Conservation (phyloP, 2,329 filamentous ascomycete genomes). For the Sporothrix inflata region DNA sequence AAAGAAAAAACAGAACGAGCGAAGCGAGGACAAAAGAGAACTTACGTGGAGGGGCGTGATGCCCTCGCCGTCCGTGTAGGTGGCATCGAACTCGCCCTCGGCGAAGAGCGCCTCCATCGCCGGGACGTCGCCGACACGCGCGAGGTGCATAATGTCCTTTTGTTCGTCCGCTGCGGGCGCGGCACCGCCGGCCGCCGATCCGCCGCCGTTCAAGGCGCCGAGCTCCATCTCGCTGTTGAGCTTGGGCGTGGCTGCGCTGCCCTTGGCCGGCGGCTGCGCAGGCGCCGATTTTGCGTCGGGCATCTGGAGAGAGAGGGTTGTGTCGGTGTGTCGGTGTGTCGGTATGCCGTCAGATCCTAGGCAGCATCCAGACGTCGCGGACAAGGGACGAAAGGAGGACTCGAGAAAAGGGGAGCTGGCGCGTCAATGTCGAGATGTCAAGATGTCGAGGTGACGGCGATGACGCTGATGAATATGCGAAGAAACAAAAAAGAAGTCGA, state of each 20-base stretch:
- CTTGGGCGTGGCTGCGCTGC: slow-evolving; percentile 55
- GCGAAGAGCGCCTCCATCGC: slow-evolving; percentile 91
- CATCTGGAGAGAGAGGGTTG: slow-evolving; percentile 31
- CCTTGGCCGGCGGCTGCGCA: slow-evolving; percentile 60
- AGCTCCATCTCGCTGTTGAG: slow-evolving; percentile 61
- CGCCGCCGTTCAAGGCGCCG: slow-evolving; percentile 48
- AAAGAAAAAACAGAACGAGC: not conserved
- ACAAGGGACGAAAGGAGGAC: not conserved
- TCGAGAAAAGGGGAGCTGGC: not conserved
- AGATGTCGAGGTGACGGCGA: not conserved
- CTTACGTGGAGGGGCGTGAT: slow-evolving; percentile 91
- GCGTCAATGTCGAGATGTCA: not conserved
- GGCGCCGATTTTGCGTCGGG: slow-evolving; percentile 43
- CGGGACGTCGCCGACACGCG: slow-evolving; percentile 80
- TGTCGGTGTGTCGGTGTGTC: not conserved
- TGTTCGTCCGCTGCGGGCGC: slow-evolving; percentile 39
- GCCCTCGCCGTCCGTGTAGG: slow-evolving; percentile 84
- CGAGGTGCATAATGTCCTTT: slow-evolving; percentile 94
- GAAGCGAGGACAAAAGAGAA: slow-evolving; percentile 9
- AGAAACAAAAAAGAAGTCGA: not conserved
- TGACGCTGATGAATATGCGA: not conserved
- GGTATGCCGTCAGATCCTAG: not conserved
- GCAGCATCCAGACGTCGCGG: not conserved
- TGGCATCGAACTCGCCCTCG: slow-evolving; percentile 77
- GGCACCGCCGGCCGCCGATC: slow-evolving; percentile 28